Evolutionary conservation across 768 basidiomycete species (phyloP).

Genomic region (Mycena alexandri): DNA sequence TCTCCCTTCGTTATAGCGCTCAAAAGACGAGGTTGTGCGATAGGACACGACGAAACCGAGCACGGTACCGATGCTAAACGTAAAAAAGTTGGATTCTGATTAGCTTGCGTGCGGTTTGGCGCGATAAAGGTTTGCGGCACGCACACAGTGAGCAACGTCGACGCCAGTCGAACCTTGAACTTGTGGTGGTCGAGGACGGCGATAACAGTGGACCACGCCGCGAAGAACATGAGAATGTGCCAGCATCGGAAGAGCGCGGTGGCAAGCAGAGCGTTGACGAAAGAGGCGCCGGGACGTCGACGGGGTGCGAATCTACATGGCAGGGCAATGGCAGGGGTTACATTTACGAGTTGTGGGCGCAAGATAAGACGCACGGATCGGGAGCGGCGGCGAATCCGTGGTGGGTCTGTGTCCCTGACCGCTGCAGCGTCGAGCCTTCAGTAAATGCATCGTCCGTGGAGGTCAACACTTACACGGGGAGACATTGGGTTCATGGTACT

Average conservation of each 20-base stretch:
- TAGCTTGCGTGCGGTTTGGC: too few species aligned
- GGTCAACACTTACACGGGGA: not conserved
- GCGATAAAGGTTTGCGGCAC: slow-evolving; percentile 38
- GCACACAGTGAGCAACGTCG: slow-evolving; percentile 78
- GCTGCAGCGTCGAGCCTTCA: slow-evolving; percentile 16
- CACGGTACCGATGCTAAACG: slow-evolving; percentile 68
- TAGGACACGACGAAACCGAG: slow-evolving; percentile 83
- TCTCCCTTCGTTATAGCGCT: slow-evolving; percentile 83
- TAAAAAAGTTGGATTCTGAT: slow-evolving; percentile 9
- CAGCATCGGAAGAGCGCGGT: slow-evolving; percentile 64
- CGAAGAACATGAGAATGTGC: slow-evolving; percentile 76
- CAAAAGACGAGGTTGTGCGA: slow-evolving; percentile 78
- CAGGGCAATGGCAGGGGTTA: too few species aligned
- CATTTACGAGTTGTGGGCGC: not conserved
- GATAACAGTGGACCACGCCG: slow-evolving; percentile 71
- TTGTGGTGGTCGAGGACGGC: slow-evolving; percentile 63
- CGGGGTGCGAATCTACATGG: slow-evolving; percentile 28
- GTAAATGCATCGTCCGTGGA: slow-evolving; percentile 4
- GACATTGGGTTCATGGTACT: not conserved
- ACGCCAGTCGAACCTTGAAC: slow-evolving; percentile 57
- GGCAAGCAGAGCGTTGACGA: slow-evolving; percentile 46
- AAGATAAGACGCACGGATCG: slow-evolving; percentile 30
- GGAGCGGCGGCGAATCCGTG: slow-evolving; percentile 31
- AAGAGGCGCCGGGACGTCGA: slow-evolving; percentile 36
- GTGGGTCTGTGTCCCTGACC: slow-evolving; percentile 21